phyloP scores from a whole-genome alignment of 768 basidiomycete species.

The Suillus spraguei region DNA sequence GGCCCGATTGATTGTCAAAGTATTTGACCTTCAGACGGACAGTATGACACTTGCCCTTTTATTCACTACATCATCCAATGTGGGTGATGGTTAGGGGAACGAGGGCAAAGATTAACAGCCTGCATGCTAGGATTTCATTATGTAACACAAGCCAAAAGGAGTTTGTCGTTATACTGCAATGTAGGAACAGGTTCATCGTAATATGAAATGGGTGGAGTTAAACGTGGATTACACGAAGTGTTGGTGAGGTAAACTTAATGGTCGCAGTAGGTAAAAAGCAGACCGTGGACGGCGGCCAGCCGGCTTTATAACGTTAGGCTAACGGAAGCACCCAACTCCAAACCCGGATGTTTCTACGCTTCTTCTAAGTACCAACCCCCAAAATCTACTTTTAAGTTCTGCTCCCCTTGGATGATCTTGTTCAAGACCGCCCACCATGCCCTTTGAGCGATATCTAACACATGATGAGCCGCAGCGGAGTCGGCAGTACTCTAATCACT shows the following conservation, averaged over 20 bases:
- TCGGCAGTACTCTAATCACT: slow-evolving; percentile 14
- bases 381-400: slow-evolving; percentile 2
- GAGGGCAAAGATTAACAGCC: slow-evolving; percentile 63
- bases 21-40: slow-evolving; percentile 18
- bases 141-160: background rate
- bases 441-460: slow-evolving; percentile 44
- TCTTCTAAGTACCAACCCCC: background rate
- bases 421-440: slow-evolving; percentile 31
- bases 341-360: background rate
- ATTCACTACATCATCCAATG: slow-evolving; percentile 74
- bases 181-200: background rate
- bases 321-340: slow-evolving; percentile 4
- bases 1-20: slow-evolving; percentile 12
- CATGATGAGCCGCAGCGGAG: slow-evolving; percentile 22
- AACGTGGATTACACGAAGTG: slow-evolving; percentile 6
- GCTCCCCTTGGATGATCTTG: slow-evolving; percentile 6
- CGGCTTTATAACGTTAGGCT: slow-evolving; percentile 3
- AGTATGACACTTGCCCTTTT: slow-evolving; percentile 44
- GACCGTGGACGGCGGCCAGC: slow-evolving; percentile 6
- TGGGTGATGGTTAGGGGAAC: slow-evolving; percentile 82
- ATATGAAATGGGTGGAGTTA: slow-evolving; percentile 7
- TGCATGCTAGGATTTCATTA: background rate
- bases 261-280: slow-evolving; percentile 2
- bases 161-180: background rate
- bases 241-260: slow-evolving; percentile 3